phyloP scores from a whole-genome alignment of 306 rosid species.

The Lathyrus aphaca region DNA sequence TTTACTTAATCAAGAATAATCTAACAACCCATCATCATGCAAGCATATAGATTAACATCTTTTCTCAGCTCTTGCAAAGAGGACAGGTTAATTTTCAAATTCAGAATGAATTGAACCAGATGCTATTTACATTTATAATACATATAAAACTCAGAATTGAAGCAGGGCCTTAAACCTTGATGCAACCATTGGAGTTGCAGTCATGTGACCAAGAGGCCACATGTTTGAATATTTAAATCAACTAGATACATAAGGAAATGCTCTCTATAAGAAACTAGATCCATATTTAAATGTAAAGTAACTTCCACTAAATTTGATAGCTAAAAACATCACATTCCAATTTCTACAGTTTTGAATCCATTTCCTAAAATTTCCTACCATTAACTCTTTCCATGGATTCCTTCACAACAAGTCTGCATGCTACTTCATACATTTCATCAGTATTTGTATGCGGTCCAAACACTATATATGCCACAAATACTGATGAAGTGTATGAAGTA shows the following conservation, averaged over 20 bases:
- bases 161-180: not conserved
- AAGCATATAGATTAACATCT: conserved; percentile 54
- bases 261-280: conserved; percentile 13
- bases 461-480: conserved; percentile 81
- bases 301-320: conserved; percentile 8
- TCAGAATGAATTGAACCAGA: conserved; percentile 29
- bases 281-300: conserved; percentile 23
- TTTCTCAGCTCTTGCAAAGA: conserved; percentile 89
- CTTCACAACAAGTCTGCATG: conserved; percentile 90
- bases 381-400: conserved; percentile 97
- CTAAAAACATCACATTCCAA: conserved; percentile 27
- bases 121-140: conserved; percentile 5
- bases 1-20: too few species aligned
- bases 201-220: not conserved
- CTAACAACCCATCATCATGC: too few species aligned
- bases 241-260: too few species aligned
- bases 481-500: too few species aligned
- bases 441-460: conserved; percentile 81
- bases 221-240: not conserved
- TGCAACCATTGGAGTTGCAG: not conserved
- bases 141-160: conserved; percentile 21
- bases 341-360: conserved; percentile 21
- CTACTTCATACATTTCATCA: conserved; percentile 88
- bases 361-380: conserved; percentile 55
- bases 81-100: conserved; percentile 22